A percentile compares a stretch with the other conserved stretches of the same genome.
These are phyloP conservation scores for Haemoproteus tartakovskyi DNA, from an alignment of 169 alveolate genomes.

Conservation along the genomic window DNA sequence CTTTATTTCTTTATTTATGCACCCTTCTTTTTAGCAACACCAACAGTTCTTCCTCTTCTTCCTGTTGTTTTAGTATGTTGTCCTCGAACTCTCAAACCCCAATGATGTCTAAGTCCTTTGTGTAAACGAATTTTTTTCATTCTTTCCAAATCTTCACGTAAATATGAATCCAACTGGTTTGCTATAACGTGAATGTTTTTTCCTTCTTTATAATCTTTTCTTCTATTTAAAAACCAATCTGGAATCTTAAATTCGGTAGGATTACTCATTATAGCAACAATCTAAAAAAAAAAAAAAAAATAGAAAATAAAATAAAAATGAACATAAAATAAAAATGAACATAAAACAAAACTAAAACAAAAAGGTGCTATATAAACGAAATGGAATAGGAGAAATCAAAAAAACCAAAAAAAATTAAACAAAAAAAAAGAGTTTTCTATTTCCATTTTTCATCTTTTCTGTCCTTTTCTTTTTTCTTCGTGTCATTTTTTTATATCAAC, in stretches of 20 bases:
- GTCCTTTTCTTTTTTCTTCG: too few species aligned
- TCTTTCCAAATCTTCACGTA: slow-evolving; percentile 99
- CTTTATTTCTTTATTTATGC: too few species aligned
- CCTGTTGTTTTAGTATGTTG: slow-evolving; percentile 99
- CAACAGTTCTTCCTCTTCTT: slow-evolving; percentile 97
- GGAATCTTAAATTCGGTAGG: slow-evolving; percentile 97
- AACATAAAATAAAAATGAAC: neutral
- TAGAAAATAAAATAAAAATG: neutral
- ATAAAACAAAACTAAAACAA: slow-evolving; percentile 63
- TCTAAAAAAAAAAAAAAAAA: slow-evolving; percentile 46
- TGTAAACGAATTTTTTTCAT: slow-evolving; percentile 96
- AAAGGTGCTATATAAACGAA: too few species aligned
- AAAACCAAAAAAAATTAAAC: too few species aligned
- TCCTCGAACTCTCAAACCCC: slow-evolving; percentile 99
- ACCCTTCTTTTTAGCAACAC: slow-evolving; percentile 95
- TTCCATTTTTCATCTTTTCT: too few species aligned
- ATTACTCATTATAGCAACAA: slow-evolving; percentile 86
- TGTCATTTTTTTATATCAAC: too few species aligned
- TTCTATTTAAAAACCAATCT: slow-evolving; percentile 97
- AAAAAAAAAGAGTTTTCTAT: too few species aligned
- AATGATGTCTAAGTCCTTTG: slow-evolving; percentile 98
- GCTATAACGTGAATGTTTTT: slow-evolving; percentile 91
- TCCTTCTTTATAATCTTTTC: slow-evolving; percentile 95
- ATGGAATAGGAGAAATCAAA: too few species aligned
- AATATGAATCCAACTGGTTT: slow-evolving; percentile 93